Evolutionary conservation across 2,329 filamentous ascomycete species (phyloP).

Genomic region (Colletotrichum sp.): DNA sequence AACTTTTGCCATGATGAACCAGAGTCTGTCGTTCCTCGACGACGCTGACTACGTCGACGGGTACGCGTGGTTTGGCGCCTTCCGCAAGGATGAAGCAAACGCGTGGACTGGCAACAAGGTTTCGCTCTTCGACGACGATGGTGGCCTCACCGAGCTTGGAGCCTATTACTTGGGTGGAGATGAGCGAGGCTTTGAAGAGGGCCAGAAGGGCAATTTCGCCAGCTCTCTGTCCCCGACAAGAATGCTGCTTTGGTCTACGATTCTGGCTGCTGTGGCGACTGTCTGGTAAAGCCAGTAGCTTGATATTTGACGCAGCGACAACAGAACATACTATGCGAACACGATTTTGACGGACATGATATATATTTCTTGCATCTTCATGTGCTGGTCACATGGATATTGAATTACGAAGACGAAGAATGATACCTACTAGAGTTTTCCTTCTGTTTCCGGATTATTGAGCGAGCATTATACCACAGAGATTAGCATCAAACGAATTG

Average conservation of each 20-base stretch:
- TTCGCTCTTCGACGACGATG: constrained; percentile 39
- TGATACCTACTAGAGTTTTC: not conserved
- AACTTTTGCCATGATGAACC: constrained; percentile 44
- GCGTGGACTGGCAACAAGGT: constrained; percentile 43
- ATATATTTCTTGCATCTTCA: not conserved
- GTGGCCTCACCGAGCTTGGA: constrained; percentile 42
- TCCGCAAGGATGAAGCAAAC: constrained; percentile 41
- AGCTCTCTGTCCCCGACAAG: not conserved
- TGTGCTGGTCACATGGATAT: not conserved
- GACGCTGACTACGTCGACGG: constrained; percentile 34
- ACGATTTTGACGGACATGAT: not conserved
- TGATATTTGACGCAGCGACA: not conserved
- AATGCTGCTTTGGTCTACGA: not conserved
- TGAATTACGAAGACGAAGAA: not conserved
- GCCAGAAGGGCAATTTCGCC: constrained; percentile 21
- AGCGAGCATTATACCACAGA: not conserved
- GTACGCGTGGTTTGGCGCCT: constrained; percentile 48
- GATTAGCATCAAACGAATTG: not conserved
- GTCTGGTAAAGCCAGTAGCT: not conserved
- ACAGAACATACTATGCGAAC: not conserved
- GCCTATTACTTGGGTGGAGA: constrained; percentile 43
- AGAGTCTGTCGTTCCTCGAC: constrained; percentile 40
- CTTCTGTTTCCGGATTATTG: not conserved
- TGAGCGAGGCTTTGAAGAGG: constrained; percentile 40
- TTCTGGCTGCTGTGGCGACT: not conserved